Conservation (phyloP, 179 eudicot species). For the Carnegiea gigantea region DNA sequence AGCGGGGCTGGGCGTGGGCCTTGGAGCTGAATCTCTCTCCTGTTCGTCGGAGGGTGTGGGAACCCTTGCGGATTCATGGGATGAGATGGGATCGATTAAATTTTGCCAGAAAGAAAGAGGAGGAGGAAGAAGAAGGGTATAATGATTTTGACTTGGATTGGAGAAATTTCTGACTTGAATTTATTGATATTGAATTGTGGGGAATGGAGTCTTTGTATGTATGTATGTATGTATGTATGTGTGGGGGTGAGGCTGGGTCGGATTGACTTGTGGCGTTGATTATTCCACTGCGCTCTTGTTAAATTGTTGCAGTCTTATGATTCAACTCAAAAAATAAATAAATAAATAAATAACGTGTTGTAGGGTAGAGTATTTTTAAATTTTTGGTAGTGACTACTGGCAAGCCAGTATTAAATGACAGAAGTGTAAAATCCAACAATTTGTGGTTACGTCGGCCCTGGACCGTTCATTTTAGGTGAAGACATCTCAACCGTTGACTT, state of each 20-base stretch:
- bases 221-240: not conserved
- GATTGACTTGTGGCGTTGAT: not conserved
- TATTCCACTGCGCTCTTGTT: not conserved
- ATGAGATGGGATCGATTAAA: not conserved
- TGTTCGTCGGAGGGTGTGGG: constrained; percentile 33
- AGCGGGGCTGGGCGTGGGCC: constrained; percentile 83
- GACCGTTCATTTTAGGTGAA: not conserved
- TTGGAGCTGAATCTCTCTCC: constrained; percentile 45
- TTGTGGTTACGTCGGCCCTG: too few relatives aligned
- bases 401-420: too few relatives aligned
- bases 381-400: too few relatives aligned
- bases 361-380: too few relatives aligned
- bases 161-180: not conserved
- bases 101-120: constrained; percentile 4
- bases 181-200: not conserved
- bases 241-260: not conserved
- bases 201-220: not conserved
- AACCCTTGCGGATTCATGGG: constrained; percentile 31
- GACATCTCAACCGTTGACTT: not conserved
- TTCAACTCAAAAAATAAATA: too few relatives aligned
- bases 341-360: too few relatives aligned
- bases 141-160: not conserved
- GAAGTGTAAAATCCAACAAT: too few relatives aligned
- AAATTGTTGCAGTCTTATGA: too few relatives aligned
- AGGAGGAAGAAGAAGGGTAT: not conserved